Evolutionary conservation across 2,329 filamentous ascomycete species (phyloP).

Genomic region (Hypomyces perniciosus): DNA sequence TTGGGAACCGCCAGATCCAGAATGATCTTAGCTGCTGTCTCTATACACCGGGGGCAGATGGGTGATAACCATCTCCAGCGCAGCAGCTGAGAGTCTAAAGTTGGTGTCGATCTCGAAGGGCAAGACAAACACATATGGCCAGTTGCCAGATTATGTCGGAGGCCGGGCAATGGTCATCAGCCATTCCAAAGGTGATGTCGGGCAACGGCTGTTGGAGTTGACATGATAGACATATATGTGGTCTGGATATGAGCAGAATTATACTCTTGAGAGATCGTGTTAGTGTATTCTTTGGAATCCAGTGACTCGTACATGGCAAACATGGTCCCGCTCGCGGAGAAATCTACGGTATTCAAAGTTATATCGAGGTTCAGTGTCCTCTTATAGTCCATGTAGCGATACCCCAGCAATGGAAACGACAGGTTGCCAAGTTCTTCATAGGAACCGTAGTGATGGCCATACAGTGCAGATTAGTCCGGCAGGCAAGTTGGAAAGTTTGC

Average conservation of each 20-base stretch:
- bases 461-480: constrained; percentile 30
- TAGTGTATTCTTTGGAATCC: constrained; percentile 18
- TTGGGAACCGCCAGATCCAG: constrained; percentile 9
- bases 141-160: constrained; percentile 4
- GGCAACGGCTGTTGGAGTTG: constrained; percentile 11
- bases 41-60: constrained; percentile 5
- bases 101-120: constrained; percentile 27
- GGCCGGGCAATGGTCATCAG: constrained; percentile 3
- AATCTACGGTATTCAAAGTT: constrained; percentile 33
- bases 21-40: constrained; percentile 4
- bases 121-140: constrained; percentile 7
- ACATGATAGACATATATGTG: constrained; percentile 28
- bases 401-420: constrained; percentile 30
- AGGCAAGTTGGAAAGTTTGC: background rate
- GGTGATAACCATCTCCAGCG: constrained; percentile 8
- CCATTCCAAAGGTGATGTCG: background rate
- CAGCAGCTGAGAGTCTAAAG: constrained; percentile 17
- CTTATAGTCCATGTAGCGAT: constrained; percentile 29
- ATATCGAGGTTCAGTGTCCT: constrained; percentile 37
- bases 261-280: constrained; percentile 10
- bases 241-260: constrained; percentile 40
- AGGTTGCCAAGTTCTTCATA: constrained; percentile 44
- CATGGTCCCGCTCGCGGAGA: constrained; percentile 26
- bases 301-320: constrained; percentile 20
- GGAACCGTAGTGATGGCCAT: constrained; percentile 37